These are phyloP conservation scores for Leishmania guyanensis DNA, from an alignment of 208 protist genomes.

Conservation along the genomic window DNA sequence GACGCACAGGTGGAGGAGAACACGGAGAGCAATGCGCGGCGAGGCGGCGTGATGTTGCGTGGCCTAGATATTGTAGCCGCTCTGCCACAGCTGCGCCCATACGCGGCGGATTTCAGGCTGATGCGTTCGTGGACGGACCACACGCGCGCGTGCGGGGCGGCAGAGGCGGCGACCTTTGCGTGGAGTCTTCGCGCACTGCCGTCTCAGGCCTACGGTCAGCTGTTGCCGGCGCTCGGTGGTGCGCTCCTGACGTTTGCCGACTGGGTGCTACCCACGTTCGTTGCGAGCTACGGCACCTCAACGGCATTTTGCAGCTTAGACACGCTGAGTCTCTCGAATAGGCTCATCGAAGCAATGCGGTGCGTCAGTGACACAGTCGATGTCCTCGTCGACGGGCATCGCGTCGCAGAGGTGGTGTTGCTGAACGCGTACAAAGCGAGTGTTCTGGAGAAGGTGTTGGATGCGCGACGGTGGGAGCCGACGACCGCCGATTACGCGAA, in stretches of 20 bases:
- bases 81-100: slow-evolving; percentile 68
- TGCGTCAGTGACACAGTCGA: slow-evolving; percentile 37
- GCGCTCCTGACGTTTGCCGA: slow-evolving; percentile 34
- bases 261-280: slow-evolving; percentile 44
- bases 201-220: slow-evolving; percentile 29
- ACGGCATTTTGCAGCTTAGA: slow-evolving; percentile 22
- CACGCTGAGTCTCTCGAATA: slow-evolving; percentile 27
- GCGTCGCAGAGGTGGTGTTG: slow-evolving; percentile 63
- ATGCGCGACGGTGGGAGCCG: slow-evolving; percentile 55
- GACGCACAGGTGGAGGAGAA: slow-evolving; percentile 71
- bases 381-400: slow-evolving; percentile 39
- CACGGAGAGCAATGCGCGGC: slow-evolving; percentile 37
- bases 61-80: slow-evolving; percentile 74
- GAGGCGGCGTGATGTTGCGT: slow-evolving; percentile 64
- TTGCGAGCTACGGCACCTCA: slow-evolving; percentile 40
- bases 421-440: slow-evolving; percentile 79
- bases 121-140: slow-evolving; percentile 73
- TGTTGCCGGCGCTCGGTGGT: slow-evolving; percentile 37
- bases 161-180: slow-evolving; percentile 20
- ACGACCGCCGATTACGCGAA: slow-evolving; percentile 26
- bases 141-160: slow-evolving; percentile 17
- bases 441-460: slow-evolving; percentile 54
- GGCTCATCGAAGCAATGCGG: slow-evolving; percentile 47
- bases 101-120: slow-evolving; percentile 62
- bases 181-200: slow-evolving; percentile 17